These are phyloP conservation scores for Lyophyllum atratum DNA, from an alignment of 768 basidiomycete species.

Conservation along the genomic window DNA sequence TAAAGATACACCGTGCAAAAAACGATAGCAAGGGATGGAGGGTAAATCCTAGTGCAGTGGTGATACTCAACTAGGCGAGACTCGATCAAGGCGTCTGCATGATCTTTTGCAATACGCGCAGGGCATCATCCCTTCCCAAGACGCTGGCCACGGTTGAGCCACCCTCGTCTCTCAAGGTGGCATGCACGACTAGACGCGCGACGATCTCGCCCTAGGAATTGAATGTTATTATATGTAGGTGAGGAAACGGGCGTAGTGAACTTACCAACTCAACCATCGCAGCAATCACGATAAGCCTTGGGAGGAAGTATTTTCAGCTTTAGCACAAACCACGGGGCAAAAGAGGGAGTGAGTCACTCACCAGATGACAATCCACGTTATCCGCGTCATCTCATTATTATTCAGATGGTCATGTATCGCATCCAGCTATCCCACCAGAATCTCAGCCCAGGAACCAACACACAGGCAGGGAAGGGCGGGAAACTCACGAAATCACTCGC, in stretches of 20 bases:
- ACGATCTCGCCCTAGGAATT: conserved; percentile 72
- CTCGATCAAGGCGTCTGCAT: conserved; percentile 22
- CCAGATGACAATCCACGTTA: conserved; percentile 64
- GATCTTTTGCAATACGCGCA: conserved; percentile 44
- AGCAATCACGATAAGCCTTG: conserved; percentile 86
- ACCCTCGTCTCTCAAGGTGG: conserved; percentile 37
- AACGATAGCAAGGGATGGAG: background rate
- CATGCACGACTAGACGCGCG: conserved; percentile 74
- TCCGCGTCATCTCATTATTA: conserved; percentile 85
- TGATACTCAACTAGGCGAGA: background rate
- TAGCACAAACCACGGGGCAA: conserved; percentile 15
- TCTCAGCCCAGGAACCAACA: background rate
- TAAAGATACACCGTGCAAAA: background rate
- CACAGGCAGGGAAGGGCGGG: background rate
- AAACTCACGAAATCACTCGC: conserved; percentile 83
- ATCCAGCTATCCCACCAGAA: conserved; percentile 68
- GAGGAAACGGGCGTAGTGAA: conserved; percentile 11
- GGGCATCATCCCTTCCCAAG: conserved; percentile 38
- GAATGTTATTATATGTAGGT: background rate
- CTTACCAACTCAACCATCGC: conserved; percentile 84
- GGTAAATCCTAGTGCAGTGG: background rate
- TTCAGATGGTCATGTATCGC: conserved; percentile 94
- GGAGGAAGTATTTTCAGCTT: conserved; percentile 22
- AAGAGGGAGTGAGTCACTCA: conserved; percentile 30
- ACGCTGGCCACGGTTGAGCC: conserved; percentile 10